phyloP scores from a whole-genome alignment of 371 early-diverging fungal species.

The Nematocida ausubeli region DNA sequence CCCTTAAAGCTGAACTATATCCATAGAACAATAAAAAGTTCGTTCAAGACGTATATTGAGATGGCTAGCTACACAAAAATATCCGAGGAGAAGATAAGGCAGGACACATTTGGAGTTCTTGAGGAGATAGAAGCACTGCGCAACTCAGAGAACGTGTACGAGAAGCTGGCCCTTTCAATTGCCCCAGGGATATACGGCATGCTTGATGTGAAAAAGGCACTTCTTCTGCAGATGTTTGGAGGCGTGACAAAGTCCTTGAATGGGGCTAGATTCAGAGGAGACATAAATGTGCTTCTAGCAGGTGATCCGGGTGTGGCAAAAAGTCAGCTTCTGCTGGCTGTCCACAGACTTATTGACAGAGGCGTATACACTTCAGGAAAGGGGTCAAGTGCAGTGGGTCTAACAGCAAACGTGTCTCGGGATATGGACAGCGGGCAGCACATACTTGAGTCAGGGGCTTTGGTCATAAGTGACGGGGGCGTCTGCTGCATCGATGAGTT shows the following conservation, averaged over 20 bases:
- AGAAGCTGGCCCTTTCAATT: constrained; percentile 67
- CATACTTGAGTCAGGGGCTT: constrained; percentile 72
- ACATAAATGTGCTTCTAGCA: constrained; percentile 68
- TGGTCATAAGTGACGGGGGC: constrained; percentile 68
- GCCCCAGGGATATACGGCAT: constrained; percentile 93
- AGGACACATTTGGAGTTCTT: constrained; percentile 69
- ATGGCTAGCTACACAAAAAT: constrained; percentile 77
- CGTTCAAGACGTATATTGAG: constrained; percentile 92
- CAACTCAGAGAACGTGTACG: constrained; percentile 55
- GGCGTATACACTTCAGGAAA: constrained; percentile 97
- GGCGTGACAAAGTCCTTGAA: constrained; percentile 70
- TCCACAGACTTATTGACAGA: constrained; percentile 87
- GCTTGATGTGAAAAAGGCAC: constrained; percentile 93
- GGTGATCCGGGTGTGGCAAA: constrained; percentile 69
- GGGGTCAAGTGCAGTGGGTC: constrained; percentile 94
- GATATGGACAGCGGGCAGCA: constrained; percentile 91
- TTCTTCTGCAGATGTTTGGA: constrained; percentile 91
- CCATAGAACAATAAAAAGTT: constrained; percentile 79
- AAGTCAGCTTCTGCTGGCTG: constrained; percentile 68
- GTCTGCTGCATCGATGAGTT: constrained; percentile 69
- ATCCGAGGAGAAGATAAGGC: constrained; percentile 66
- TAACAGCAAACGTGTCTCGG: constrained; percentile 93
- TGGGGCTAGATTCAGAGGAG: constrained; percentile 65
- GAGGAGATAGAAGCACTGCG: constrained; percentile 69
- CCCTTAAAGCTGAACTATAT: constrained; percentile 87